These are phyloP conservation scores for Cyberlindnera suaveolens DNA, from an alignment of 805 yeast genomes.

Conservation along the genomic window DNA sequence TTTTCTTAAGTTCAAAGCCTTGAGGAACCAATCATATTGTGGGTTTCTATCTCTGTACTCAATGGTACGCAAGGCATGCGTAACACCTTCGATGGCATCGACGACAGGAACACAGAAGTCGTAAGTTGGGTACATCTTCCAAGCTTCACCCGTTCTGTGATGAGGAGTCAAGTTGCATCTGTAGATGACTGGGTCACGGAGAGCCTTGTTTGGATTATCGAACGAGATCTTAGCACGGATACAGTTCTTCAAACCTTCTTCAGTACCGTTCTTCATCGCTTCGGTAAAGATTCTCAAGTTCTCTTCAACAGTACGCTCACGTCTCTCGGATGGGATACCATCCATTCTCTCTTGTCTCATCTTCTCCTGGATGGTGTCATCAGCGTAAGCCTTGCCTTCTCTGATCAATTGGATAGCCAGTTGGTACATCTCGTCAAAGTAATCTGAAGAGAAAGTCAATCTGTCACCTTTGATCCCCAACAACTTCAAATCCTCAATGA, in stretches of 20 bases:
- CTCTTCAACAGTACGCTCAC: constrained; percentile 92
- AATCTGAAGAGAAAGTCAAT: constrained; percentile 86
- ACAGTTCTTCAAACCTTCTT: constrained; percentile 86
- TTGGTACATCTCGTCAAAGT: constrained; percentile 88
- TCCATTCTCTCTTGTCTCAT: constrained; percentile 99
- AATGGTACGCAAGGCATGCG: constrained; percentile 95
- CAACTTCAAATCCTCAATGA: constrained; percentile 83
- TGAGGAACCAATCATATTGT: constrained; percentile 94
- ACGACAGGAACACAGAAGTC: constrained; percentile 98
- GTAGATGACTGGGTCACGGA: constrained; percentile 97
- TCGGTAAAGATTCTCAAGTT: constrained; percentile 78
- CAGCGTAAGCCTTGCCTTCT: constrained; percentile 96
- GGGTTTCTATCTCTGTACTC: constrained; percentile 99
- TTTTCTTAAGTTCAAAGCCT: constrained; percentile 75
- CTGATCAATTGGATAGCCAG: constrained; percentile 80
- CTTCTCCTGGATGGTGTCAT: constrained; percentile 87
- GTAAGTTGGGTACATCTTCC: constrained; percentile 98
- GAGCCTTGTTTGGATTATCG: constrained; percentile 84
- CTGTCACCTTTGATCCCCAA: constrained; percentile 91
- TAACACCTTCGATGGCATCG: constrained; percentile 93
- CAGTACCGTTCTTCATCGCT: constrained; percentile 93
- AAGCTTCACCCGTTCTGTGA: constrained; percentile 85
- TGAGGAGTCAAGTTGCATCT: constrained; percentile 97
- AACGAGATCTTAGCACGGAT: constrained; percentile 95
- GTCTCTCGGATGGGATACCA: constrained; percentile 86